These are phyloP conservation scores for Mortierella sp. DNA, from an alignment of 371 early-diverging fungal genomes.

Conservation along the genomic window DNA sequence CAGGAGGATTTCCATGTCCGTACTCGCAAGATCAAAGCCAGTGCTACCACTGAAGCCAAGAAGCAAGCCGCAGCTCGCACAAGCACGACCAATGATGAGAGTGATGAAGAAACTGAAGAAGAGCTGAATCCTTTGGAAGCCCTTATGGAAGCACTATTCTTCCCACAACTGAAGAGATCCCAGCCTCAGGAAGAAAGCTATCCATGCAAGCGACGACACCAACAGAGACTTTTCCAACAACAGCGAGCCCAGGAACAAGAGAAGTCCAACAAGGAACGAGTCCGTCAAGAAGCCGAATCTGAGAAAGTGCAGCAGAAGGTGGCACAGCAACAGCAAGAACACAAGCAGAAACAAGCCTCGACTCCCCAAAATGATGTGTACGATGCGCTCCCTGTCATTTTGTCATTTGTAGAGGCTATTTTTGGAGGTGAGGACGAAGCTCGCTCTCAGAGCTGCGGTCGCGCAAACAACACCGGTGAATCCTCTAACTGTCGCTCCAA, in stretches of 20 bases:
- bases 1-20: slow-evolving; percentile 9
- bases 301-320: background rate
- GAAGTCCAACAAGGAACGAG: background rate
- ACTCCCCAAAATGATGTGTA: slow-evolving; percentile 4
- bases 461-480: background rate
- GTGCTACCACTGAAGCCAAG: slow-evolving; percentile 14
- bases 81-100: background rate
- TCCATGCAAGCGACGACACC: slow-evolving; percentile 40
- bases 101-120: background rate
- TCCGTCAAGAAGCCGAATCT: background rate
- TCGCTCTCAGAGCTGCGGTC: background rate
- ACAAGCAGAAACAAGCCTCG: background rate
- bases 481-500: slow-evolving; percentile 7
- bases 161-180: slow-evolving; percentile 29
- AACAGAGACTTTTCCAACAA: slow-evolving; percentile 9
- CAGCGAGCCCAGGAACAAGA: slow-evolving; percentile 19
- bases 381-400: slow-evolving; percentile 19
- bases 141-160: slow-evolving; percentile 35
- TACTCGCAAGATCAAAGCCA: background rate
- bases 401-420: slow-evolving; percentile 29
- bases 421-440: slow-evolving; percentile 16
- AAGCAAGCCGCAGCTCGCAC: slow-evolving; percentile 11
- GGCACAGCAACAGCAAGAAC: background rate
- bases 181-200: slow-evolving; percentile 28
- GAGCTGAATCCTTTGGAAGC: slow-evolving; percentile 17